Base-by-base conservation (phyloP, 768 basidiomycete species). In the Boletus barrowsii region DNA sequence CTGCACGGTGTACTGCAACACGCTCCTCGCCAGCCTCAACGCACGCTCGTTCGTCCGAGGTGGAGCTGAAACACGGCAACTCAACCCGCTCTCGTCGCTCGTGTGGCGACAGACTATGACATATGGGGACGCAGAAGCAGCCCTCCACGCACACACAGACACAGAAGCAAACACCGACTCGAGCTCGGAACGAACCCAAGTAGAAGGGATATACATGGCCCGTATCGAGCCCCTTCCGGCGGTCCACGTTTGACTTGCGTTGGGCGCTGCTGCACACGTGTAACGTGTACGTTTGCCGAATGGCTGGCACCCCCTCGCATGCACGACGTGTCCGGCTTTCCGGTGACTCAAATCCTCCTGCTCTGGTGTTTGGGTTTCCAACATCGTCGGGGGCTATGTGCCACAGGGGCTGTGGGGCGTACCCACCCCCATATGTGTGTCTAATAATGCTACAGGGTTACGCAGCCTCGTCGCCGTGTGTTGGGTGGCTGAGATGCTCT, bases 1-100 rank as follows among this genome's bases (percentile, higher is more conserved):
- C 22, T 68, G 70, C 43, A 61, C 68, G 30, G 56, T 72, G 15
- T 74, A 74, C 42, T 64, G 71, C 44, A 70, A 68, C 56, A 68
- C 72, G 24, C 43, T 73, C 6, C 64, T 74, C 33, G 67, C 64
- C 40, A 74, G 60, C 54, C 61, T 72, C 48, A 69, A 73, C 24
- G 57, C 62, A 0, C 66, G 69, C 36, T 35, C 56, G 26, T 65
- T 57, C 40, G 20, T 37, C 10, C 59, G 64, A 5, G 53, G 51
- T 17, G 40, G 46, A 29, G 32, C 18, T 3, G 58, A 51, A 1
- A 35, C 7, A 7, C 46, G 22, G 24, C 33, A 51, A 35, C 36
- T 39, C 7, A 33, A 53, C 10, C 13, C 11, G 13, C 5, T 37
- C 0, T 41, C 55, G 17, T 33, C 57, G 47, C 41, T 66, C 43